Percentiles rank a stretch among this genome's conserved stretches.
These are phyloP conservation scores for Eutrema japonicum DNA, from an alignment of 345 rosid species.

Conservation along the genomic window DNA sequence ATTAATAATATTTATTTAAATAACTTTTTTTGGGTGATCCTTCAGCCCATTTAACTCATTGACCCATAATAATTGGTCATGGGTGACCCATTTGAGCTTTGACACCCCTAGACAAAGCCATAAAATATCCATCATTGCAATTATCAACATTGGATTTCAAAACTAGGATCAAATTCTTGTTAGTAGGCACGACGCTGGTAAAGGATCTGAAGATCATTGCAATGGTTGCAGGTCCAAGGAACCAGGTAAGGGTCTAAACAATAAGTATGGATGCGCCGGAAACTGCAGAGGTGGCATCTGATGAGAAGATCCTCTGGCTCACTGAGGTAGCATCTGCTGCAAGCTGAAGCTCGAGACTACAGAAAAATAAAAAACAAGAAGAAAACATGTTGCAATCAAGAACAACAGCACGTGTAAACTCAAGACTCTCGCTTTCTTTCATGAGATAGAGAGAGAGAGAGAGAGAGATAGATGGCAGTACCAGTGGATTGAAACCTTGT, in stretches of 20 bases:
- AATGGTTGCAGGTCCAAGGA: slow-evolving; percentile 89
- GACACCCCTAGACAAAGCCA: not conserved
- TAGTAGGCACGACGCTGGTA: slow-evolving; percentile 48
- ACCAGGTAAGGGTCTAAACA: slow-evolving; percentile 79
- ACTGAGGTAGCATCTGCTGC: slow-evolving; percentile 57
- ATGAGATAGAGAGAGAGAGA: not conserved
- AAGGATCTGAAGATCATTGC: slow-evolving; percentile 73
- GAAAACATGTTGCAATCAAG: too few species aligned
- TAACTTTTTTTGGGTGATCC: too few species aligned
- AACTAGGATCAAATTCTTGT: not conserved
- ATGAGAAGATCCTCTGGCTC: slow-evolving; percentile 82
- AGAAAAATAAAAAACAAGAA: not conserved
- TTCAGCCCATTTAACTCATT: too few species aligned
- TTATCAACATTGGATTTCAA: too few species aligned
- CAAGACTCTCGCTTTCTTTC: not conserved
- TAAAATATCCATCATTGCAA: too few species aligned
- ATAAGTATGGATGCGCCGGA: slow-evolving; percentile 67
- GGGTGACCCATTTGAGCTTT: too few species aligned
- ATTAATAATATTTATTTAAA: too few species aligned
- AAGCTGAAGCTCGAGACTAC: slow-evolving; percentile 59
- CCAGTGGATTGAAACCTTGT: slow-evolving; percentile 52
- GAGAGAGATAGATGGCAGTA: slow-evolving; percentile 34
- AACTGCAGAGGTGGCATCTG: slow-evolving; percentile 67
- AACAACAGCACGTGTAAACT: too few species aligned
- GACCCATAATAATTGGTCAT: too few species aligned